Percentiles rank a stretch among this genome's conserved stretches.
Conservation (phyloP, 495 filamentous ascomycete species). For the Beverwykella pulmonaria region DNA sequence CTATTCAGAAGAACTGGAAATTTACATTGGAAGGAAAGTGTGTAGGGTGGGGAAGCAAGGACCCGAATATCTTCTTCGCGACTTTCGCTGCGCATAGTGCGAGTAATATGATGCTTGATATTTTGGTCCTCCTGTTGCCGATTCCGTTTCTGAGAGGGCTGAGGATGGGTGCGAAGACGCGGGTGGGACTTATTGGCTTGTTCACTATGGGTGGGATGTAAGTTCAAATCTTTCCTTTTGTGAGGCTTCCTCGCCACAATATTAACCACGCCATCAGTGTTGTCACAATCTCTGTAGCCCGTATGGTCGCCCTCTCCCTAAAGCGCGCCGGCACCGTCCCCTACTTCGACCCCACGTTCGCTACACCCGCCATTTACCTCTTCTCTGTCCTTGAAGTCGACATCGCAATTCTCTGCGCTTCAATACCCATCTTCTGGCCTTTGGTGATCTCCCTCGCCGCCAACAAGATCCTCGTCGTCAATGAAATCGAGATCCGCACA, state of each 20-base stretch:
- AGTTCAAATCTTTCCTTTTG: neutral
- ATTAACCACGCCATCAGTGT: slow-evolving; percentile 19
- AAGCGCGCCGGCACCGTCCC: slow-evolving; percentile 32
- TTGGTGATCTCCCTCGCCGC: slow-evolving; percentile 18
- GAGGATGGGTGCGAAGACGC: slow-evolving; percentile 14
- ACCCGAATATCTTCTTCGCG: slow-evolving; percentile 22
- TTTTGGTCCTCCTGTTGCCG: slow-evolving; percentile 20
- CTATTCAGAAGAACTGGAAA: slow-evolving; percentile 37
- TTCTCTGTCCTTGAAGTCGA: slow-evolving; percentile 37
- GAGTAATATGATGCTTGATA: slow-evolving; percentile 34
- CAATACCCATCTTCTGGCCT: slow-evolving; percentile 38
- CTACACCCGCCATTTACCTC: slow-evolving; percentile 33
- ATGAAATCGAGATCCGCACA: slow-evolving; percentile 35
- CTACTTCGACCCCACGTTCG: slow-evolving; percentile 27
- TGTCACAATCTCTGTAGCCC: slow-evolving; percentile 21
- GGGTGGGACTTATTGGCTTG: slow-evolving; percentile 22
- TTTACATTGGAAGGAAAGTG: slow-evolving; percentile 17
- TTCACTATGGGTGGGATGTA: slow-evolving; percentile 35
- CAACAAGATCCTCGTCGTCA: slow-evolving; percentile 39
- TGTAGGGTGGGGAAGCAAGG: slow-evolving; percentile 31
- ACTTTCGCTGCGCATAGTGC: slow-evolving; percentile 23
- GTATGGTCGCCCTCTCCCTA: slow-evolving; percentile 28
- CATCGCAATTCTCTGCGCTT: slow-evolving; percentile 34
- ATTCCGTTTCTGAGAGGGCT: slow-evolving; percentile 29
- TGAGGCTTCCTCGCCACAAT: neutral